A percentile compares a stretch with the other conserved stretches of the same genome.
These are phyloP conservation scores for Hygrophorus pudorinus DNA, from an alignment of 768 basidiomycete genomes.

Conservation along the genomic window DNA sequence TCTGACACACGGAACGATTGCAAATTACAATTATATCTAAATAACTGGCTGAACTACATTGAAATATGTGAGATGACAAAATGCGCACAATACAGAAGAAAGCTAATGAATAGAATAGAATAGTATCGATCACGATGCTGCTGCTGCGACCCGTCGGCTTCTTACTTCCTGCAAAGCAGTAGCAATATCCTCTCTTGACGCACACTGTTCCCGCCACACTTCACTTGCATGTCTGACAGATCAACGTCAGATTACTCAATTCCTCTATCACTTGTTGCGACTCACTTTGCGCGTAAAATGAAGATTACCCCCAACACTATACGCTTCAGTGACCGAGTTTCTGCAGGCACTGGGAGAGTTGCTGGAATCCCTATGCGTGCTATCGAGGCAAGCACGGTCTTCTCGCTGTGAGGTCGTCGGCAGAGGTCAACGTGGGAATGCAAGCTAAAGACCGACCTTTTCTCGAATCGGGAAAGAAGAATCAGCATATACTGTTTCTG, in stretches of 20 bases:
- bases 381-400: constrained; percentile 65
- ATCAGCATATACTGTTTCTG: constrained; percentile 85
- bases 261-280: constrained; percentile 3
- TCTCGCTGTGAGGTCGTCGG: constrained; percentile 35
- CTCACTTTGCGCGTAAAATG: constrained; percentile 54
- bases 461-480: constrained; percentile 61
- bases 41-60: not conserved
- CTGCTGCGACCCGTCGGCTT: constrained; percentile 29
- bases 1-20: constrained; percentile 6
- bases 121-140: constrained; percentile 11
- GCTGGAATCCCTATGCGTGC: constrained; percentile 64
- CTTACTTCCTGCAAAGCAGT: constrained; percentile 67
- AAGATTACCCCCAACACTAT: constrained; percentile 53
- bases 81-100: constrained; percentile 2
- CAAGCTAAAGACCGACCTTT: constrained; percentile 41
- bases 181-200: constrained; percentile 49
- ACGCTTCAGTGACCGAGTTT: constrained; percentile 43
- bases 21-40: not conserved
- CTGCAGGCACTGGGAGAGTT: constrained; percentile 21
- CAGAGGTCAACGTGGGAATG: constrained; percentile 2
- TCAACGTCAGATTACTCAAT: not conserved
- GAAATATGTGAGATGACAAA: not conserved
- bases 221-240: constrained; percentile 47
- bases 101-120: constrained; percentile 7
- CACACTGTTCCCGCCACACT: constrained; percentile 53